phyloP scores from a whole-genome alignment of 805 yeast genomes.

The Nakazawaea peltata region DNA sequence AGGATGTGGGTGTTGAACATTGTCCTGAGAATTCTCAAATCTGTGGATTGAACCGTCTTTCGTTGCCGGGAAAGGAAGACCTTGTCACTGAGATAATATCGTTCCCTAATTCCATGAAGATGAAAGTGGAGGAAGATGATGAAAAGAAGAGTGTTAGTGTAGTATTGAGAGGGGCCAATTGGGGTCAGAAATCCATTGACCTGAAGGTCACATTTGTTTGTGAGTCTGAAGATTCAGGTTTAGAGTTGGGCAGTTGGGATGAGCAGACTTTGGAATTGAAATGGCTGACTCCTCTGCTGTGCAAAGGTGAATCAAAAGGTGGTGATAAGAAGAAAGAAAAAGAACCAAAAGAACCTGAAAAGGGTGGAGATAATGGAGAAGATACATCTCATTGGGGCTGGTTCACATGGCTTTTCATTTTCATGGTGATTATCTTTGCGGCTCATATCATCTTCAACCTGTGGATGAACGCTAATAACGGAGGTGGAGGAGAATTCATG shows the following conservation, averaged over 20 bases:
- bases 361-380: slow-evolving; percentile 21
- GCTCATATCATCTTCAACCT: slow-evolving; percentile 68
- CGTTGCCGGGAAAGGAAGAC: slow-evolving; percentile 39
- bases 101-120: slow-evolving; percentile 33
- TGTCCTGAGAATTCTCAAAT: slow-evolving; percentile 71
- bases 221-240: slow-evolving; percentile 20
- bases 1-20: slow-evolving; percentile 25
- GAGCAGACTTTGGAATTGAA: slow-evolving; percentile 21
- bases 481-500: slow-evolving; percentile 65
- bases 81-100: slow-evolving; percentile 57
- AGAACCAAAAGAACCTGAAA: slow-evolving; percentile 12
- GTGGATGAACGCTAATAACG: slow-evolving; percentile 67
- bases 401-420: slow-evolving; percentile 74
- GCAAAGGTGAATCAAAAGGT: slow-evolving; percentile 23
- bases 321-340: too few species aligned
- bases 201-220: slow-evolving; percentile 44
- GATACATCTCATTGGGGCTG: slow-evolving; percentile 63
- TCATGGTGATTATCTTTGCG: slow-evolving; percentile 61
- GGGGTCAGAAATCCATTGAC: slow-evolving; percentile 58
- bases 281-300: slow-evolving; percentile 31
- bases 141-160: background rate
- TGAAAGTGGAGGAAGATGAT: slow-evolving; percentile 10
- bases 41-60: slow-evolving; percentile 64
- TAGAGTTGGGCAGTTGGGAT: slow-evolving; percentile 29
- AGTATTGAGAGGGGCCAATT: slow-evolving; percentile 39